Evolutionary conservation across 2,329 filamentous ascomycete genomes (phyloP).

Genomic region (Cordyceps fumosorosea): DNA sequence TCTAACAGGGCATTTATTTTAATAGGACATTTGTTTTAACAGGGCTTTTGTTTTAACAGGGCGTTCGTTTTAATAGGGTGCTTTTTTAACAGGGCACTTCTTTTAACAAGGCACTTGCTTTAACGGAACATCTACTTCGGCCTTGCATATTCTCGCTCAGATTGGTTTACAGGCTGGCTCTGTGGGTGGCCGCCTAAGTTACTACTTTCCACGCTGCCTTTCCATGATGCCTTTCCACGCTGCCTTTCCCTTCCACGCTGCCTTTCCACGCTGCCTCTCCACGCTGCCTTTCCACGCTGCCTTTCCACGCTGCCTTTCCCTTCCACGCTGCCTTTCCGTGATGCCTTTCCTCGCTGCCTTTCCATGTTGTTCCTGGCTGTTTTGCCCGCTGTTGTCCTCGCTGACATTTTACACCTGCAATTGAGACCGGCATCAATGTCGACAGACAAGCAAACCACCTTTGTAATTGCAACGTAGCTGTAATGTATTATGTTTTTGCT

Average conservation of each 20-base stretch:
- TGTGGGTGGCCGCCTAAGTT: neutral
- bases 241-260: neutral
- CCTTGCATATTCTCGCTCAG: neutral
- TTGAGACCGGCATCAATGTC: neutral
- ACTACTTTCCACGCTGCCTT: neutral
- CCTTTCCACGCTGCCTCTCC: neutral
- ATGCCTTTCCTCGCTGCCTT: neutral
- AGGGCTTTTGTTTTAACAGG: too few species aligned
- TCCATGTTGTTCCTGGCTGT: neutral
- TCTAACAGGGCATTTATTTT: too few species aligned
- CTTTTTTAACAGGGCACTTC: too few species aligned
- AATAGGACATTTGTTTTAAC: too few species aligned
- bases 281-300: neutral
- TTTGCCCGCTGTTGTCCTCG: neutral
- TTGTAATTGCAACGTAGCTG: neutral
- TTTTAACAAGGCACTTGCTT: too few species aligned
- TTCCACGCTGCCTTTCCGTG: neutral
- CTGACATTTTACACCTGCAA: neutral
- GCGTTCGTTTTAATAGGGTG: too few species aligned
- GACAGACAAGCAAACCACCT: neutral
- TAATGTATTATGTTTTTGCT: neutral
- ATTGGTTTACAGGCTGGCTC: neutral
- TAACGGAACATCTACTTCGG: too few species aligned
- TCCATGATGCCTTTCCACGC: neutral
- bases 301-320: neutral